Percentiles rank a stretch among this genome's conserved stretches.
These are phyloP conservation scores for Naegleria lovaniensis DNA, from an alignment of 208 protist species.

Conservation along the genomic window DNA sequence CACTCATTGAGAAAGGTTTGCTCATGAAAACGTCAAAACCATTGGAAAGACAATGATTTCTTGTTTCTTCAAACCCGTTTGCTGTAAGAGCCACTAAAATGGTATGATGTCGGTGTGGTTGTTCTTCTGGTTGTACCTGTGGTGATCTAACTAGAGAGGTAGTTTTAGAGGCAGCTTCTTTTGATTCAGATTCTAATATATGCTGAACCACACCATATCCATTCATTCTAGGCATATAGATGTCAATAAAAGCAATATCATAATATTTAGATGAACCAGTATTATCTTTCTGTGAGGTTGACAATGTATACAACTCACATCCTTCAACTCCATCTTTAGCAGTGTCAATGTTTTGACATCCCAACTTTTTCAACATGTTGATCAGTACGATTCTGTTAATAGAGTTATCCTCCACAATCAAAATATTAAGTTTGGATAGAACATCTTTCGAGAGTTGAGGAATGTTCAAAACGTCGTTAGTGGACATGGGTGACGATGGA, in stretches of 20 bases:
- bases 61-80: background rate
- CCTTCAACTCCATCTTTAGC: conserved; percentile 43
- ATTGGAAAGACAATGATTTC: background rate
- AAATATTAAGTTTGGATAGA: background rate
- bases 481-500: background rate
- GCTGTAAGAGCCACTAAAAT: background rate
- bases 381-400: conserved; percentile 45
- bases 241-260: conserved; percentile 38
- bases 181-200: background rate
- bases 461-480: background rate
- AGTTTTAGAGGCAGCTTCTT: background rate
- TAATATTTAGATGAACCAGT: background rate
- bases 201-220: background rate
- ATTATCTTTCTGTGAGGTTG: background rate
- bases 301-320: background rate
- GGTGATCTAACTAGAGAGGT: too few species aligned
- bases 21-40: background rate
- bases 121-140: too few species aligned
- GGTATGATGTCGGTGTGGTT: background rate
- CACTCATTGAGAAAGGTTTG: background rate
- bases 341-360: conserved; percentile 17
- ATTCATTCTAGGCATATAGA: conserved; percentile 42
- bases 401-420: conserved; percentile 52
- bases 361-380: conserved; percentile 38
- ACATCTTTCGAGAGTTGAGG: background rate